Conservation (phyloP, 805 yeast species). For the Komagataella mondaviorum region DNA sequence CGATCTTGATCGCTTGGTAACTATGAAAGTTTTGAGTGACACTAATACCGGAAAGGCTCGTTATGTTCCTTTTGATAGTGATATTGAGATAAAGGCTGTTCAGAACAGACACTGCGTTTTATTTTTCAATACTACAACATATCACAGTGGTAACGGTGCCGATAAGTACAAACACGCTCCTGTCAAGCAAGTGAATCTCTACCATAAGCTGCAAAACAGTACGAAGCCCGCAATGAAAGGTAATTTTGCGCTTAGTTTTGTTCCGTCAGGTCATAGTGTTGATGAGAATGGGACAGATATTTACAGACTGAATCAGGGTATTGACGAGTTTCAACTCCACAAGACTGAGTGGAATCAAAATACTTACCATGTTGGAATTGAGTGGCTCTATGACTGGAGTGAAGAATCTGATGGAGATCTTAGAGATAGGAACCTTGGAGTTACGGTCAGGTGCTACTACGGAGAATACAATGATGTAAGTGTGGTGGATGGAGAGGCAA, state of each 20-base stretch:
- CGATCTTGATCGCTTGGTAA: slow-evolving; percentile 27
- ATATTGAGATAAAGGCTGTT: slow-evolving; percentile 39
- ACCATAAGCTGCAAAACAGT: slow-evolving; percentile 11
- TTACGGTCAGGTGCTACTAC: slow-evolving; percentile 62
- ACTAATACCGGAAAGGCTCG: slow-evolving; percentile 25
- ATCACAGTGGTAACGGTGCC: slow-evolving; percentile 14
- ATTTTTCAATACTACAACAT: slow-evolving; percentile 37
- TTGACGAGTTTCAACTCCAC: slow-evolving; percentile 49
- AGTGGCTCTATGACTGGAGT: slow-evolving; percentile 46
- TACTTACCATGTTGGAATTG: slow-evolving; percentile 46
- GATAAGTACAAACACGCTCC: slow-evolving; percentile 34
- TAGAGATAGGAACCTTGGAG: slow-evolving; percentile 29
- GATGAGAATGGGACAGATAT: slow-evolving; percentile 20
- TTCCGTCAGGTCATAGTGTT: slow-evolving; percentile 32
- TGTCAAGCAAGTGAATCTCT: slow-evolving; percentile 47
- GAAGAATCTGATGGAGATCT: slow-evolving; percentile 17
- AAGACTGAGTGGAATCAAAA: slow-evolving; percentile 46
- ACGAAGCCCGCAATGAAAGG: slow-evolving; percentile 3
- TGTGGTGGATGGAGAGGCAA: slow-evolving; percentile 22
- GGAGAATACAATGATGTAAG: slow-evolving; percentile 47
- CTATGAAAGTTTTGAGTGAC: slow-evolving; percentile 35
- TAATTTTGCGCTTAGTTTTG: slow-evolving; percentile 4
- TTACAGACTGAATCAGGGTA: slow-evolving; percentile 47
- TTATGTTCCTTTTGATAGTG: slow-evolving; percentile 56
- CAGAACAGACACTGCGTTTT: slow-evolving; percentile 56